A percentile compares a stretch with the other conserved stretches of the same genome.
Conservation (phyloP, 331 rosid genomes). For the Prunus yedoensis region DNA sequence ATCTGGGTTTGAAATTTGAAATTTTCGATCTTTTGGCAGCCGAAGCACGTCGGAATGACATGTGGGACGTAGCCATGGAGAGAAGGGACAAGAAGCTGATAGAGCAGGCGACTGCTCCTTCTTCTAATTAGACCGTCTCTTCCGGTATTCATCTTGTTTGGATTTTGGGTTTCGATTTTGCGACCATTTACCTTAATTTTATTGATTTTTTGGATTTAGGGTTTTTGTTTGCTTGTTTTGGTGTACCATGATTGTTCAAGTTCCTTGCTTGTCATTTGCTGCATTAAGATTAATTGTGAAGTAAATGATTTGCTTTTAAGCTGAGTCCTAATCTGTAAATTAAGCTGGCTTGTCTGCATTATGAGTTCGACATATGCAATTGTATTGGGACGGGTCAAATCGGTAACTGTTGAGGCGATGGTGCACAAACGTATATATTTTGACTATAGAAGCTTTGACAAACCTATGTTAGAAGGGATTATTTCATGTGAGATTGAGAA, state of each 20-base stretch:
- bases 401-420: not conserved
- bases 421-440: not conserved
- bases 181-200: not conserved
- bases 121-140: conserved; percentile 22
- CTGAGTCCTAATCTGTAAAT: not conserved
- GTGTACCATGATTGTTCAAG: not conserved
- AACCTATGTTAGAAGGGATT: not conserved
- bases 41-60: conserved; percentile 90
- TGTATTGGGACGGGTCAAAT: not conserved
- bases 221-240: not conserved
- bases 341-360: no score
- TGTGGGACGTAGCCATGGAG: conserved; percentile 99
- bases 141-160: not conserved
- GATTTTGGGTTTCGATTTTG: not conserved
- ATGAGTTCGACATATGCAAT: not conserved
- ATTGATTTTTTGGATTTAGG: not conserved
- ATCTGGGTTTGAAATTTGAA: not conserved
- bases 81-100: conserved; percentile 86
- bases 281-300: not conserved
- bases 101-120: conserved; percentile 40
- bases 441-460: not conserved
- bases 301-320: not conserved
- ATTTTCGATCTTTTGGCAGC: conserved; percentile 38
- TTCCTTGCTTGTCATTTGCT: not conserved
- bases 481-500: not conserved